phyloP scores from a whole-genome alignment of 768 basidiomycete species.

The Boletus fagicola region DNA sequence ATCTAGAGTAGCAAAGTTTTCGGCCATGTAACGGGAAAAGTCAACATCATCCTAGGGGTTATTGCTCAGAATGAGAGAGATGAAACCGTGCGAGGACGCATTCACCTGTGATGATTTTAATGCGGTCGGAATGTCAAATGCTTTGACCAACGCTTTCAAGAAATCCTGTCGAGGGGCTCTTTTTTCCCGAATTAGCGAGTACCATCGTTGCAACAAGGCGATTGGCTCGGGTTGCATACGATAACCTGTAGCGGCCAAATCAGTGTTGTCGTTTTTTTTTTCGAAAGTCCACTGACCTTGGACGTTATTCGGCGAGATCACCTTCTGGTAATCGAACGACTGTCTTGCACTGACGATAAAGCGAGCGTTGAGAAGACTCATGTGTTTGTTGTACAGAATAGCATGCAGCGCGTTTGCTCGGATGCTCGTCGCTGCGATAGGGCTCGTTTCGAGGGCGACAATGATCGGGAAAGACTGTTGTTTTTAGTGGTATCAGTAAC shows the following conservation, averaged over 20 bases:
- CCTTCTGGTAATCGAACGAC: slow-evolving; percentile 82
- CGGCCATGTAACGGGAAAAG: slow-evolving; percentile 90
- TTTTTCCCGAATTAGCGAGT: slow-evolving; percentile 88
- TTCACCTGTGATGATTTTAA: slow-evolving; percentile 58
- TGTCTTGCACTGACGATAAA: slow-evolving; percentile 77
- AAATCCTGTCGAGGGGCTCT: slow-evolving; percentile 83
- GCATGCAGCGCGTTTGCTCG: slow-evolving; percentile 81
- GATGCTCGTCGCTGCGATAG: slow-evolving; percentile 54
- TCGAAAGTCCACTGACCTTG: slow-evolving; percentile 44
- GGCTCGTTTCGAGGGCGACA: slow-evolving; percentile 89
- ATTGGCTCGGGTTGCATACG: slow-evolving; percentile 59
- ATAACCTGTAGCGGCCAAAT: slow-evolving; percentile 48
- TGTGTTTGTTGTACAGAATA: slow-evolving; percentile 83
- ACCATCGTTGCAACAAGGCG: slow-evolving; percentile 89
- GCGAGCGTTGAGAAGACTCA: slow-evolving; percentile 83
- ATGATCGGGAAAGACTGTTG: slow-evolving; percentile 85
- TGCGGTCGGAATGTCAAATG: slow-evolving; percentile 70
- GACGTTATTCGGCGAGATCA: slow-evolving; percentile 44
- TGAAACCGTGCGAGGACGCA: not conserved
- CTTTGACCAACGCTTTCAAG: slow-evolving; percentile 75
- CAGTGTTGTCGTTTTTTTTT: too few relatives aligned
- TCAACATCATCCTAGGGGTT: slow-evolving; percentile 68
- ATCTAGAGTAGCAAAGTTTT: slow-evolving; percentile 89
- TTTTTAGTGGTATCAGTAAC: not conserved
- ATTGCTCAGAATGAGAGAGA: not conserved